Evolutionary conservation across 2,329 filamentous ascomycete genomes (phyloP), one percentile per base, ranked within the genome.

Genomic region (Fusarium succisae): DNA sequence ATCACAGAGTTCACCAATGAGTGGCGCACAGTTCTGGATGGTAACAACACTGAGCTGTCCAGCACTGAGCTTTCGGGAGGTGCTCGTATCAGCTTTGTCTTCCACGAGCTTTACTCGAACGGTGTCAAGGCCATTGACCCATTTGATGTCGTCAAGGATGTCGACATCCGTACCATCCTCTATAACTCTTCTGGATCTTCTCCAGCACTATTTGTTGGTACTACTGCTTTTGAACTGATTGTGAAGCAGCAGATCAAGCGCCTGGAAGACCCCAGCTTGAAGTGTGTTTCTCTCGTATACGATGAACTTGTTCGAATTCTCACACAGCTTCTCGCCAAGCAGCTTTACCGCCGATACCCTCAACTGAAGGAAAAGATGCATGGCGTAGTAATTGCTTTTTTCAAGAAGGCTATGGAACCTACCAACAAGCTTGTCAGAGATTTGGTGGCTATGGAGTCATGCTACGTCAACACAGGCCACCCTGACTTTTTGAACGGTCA

Each of bases 151-250:
- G 95, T 98, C 83, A 99, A 98, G 86, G 96, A 99, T 82, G 92
- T 96, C 69, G 96, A 99, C 80, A 99, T 99, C 78, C 93, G 97
- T 77, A 98, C 94, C 30, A 96, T 98, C 70, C 90, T 99, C 14
- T 97, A 97, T 90, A 99, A 99, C 89, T 98, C 96, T 30, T 98
- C 96, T n/a, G 96, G 96, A 81, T 96, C 96, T 37, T 98, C 96
- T 3, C 96, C 96, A 1, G 96, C 96, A 5, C 90, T 99, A 13
- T 99, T 99, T 80, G 96, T 99, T 37, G 96, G 96, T 63, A 98
- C 96, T 13, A 97, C 94, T 12, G 96, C 96, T n/a, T 99, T 99
- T 79, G 96, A 99, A 84, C 87, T 98, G 75, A 98, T 99, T 77
- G 96, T 98, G 76, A 99, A 98, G 89, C 94, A 98, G 83, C 95